Evolutionary conservation across 2,329 filamentous ascomycete species (phyloP).

Genomic region (Magnaporthiopsis rhizophila): DNA sequence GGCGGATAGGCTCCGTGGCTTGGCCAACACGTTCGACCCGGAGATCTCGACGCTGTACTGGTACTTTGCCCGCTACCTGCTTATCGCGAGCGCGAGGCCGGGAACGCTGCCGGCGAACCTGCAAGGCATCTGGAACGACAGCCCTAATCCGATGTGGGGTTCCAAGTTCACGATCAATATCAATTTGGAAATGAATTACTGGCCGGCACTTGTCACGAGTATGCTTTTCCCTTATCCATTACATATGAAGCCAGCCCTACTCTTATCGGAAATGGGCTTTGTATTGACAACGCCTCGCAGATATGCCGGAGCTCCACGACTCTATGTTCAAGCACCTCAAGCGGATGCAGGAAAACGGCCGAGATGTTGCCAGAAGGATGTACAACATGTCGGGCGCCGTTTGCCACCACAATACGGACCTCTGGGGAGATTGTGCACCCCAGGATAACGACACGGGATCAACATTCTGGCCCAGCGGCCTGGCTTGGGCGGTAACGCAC

Average conservation of each 20-base stretch:
- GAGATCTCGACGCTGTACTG: constrained; percentile 19
- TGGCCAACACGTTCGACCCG: constrained; percentile 12
- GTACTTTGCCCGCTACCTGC: constrained; percentile 24
- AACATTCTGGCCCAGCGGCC: constrained; percentile 31
- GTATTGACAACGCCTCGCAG: constrained; percentile 1
- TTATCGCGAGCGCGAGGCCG: constrained; percentile 23
- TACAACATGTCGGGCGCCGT: constrained; percentile 13
- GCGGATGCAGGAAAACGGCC: constrained; percentile 18
- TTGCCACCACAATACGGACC: constrained; percentile 16
- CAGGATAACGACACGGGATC: constrained; percentile 15
- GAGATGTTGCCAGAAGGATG: constrained; percentile 13
- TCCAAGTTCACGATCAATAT: constrained; percentile 37
- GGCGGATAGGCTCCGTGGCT: constrained; percentile 4
- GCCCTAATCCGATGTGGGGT: constrained; percentile 30
- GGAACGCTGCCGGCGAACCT: constrained; percentile 31
- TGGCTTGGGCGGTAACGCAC: constrained; percentile 31
- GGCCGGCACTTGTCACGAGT: constrained; percentile 22
- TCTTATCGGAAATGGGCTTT: too few species aligned
- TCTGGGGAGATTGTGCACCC: constrained; percentile 15
- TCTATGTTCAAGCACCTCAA: constrained; percentile 30
- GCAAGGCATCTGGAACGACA: constrained; percentile 35
- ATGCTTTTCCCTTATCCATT: neutral
- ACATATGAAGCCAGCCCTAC: neutral
- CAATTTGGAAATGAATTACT: constrained; percentile 35
- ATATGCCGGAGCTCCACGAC: constrained; percentile 22